These are phyloP conservation scores for Helminthosporium solani DNA, from an alignment of 2,329 filamentous ascomycete genomes.

Conservation along the genomic window DNA sequence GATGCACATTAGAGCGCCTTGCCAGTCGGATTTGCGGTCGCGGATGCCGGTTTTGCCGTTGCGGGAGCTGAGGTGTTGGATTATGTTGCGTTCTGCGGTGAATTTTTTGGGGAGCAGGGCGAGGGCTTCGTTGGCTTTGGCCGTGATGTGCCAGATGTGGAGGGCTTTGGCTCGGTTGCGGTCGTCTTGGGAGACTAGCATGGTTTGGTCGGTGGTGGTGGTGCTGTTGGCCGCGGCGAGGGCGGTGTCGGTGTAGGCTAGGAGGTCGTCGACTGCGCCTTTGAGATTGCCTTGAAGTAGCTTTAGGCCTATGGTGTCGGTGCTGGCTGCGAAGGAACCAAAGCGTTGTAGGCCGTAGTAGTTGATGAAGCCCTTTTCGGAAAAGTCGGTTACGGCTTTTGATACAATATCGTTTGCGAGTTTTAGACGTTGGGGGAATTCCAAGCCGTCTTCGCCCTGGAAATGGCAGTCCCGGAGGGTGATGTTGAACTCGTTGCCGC, in stretches of 20 bases:
- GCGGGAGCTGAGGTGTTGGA: conserved; percentile 66
- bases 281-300: conserved; percentile 81
- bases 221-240: conserved; percentile 55
- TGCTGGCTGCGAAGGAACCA: conserved; percentile 82
- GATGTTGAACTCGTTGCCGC: conserved; percentile 90
- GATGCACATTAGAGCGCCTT: conserved; percentile 78
- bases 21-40: conserved; percentile 64
- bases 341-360: conserved; percentile 98
- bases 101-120: conserved; percentile 76
- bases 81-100: conserved; percentile 74
- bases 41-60: conserved; percentile 49
- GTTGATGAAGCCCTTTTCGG: conserved; percentile 83
- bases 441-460: conserved; percentile 43
- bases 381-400: conserved; percentile 65
- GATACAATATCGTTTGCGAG: conserved; percentile 55
- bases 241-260: conserved; percentile 68
- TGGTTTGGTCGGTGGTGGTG: conserved; percentile 34
- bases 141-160: conserved; percentile 66
- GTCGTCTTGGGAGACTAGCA: conserved; percentile 71
- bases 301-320: conserved; percentile 79
- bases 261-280: conserved; percentile 73
- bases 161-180: conserved; percentile 76
- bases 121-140: conserved; percentile 61
- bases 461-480: conserved; percentile 83
- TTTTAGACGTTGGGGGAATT: conserved; percentile 42